Percentiles rank a stretch among this genome's conserved stretches.
Evolutionary conservation across 495 filamentous ascomycete species (phyloP).

Genomic region (Aspergillus egyptiacus): DNA sequence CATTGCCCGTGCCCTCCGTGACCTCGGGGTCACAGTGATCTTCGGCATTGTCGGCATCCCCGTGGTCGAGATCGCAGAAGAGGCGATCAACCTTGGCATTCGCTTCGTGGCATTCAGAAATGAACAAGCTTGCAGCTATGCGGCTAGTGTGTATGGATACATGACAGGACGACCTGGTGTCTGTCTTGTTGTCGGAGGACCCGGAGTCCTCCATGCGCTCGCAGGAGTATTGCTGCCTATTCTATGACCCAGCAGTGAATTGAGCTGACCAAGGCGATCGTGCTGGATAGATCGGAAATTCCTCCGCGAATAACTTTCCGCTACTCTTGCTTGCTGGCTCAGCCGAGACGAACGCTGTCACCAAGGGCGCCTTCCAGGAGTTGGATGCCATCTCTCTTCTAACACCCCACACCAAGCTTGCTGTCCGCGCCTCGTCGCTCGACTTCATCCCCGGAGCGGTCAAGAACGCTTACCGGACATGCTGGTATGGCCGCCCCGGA

Average conservation of each 20-base stretch:
- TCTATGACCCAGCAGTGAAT: neutral
- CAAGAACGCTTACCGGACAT: slow-evolving; percentile 48
- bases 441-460: slow-evolving; percentile 47
- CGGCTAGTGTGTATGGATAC: slow-evolving; percentile 59
- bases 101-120: slow-evolving; percentile 62
- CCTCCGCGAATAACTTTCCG: slow-evolving; percentile 53
- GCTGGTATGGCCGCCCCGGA: slow-evolving; percentile 55
- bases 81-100: slow-evolving; percentile 56
- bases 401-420: slow-evolving; percentile 53
- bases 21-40: slow-evolving; percentile 52
- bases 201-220: slow-evolving; percentile 57
- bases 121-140: slow-evolving; percentile 60
- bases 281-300: slow-evolving; percentile 45
- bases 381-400: slow-evolving; percentile 54
- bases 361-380: slow-evolving; percentile 58
- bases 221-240: slow-evolving; percentile 41
- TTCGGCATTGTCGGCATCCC: slow-evolving; percentile 64
- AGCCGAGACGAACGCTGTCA: slow-evolving; percentile 47
- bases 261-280: neutral
- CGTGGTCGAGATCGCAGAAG: slow-evolving; percentile 59
- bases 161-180: slow-evolving; percentile 57
- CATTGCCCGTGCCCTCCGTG: slow-evolving; percentile 51
- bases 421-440: slow-evolving; percentile 45
- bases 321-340: slow-evolving; percentile 55
- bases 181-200: slow-evolving; percentile 60